Evolutionary conservation across 192 early-diverging fungal species (phyloP), one percentile per base, ranked within the genome.

Genomic region (Linnemannia hyalina): DNA sequence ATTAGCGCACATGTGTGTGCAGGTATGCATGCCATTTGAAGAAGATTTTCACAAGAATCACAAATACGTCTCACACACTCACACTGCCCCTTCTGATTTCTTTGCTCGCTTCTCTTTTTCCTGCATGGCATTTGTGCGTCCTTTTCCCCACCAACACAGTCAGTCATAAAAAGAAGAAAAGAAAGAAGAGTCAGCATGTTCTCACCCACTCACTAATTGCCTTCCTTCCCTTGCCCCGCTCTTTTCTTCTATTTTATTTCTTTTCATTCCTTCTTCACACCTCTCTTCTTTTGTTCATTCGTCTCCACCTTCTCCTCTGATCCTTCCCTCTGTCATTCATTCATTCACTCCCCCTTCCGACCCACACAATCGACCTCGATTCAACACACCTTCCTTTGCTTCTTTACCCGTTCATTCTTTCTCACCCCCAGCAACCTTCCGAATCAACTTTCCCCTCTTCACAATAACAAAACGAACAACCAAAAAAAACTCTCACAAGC

Each of bases 311-410:
- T 57, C 46, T 15, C 4, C 23, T 32, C 35, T 26, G 46, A 20
- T 36, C 44, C 36, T 73, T 80, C 57, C 73, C 49, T 46, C 72
- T 36, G 46, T 68, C 72, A 42, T 29, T 68, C 57, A 74, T 70
- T 60, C 29, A 52, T 35, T 54, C 71, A 46, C 7, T 11, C 16
- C 15, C 22, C n/a, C 42, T n/a, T 47, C 7, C 40, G 23, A 4
- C 36, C 71, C 38, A 41, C 40, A 40, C 16, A 20, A 20, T 44
- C 6, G 38, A 29, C 71, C 32, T 36, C 41, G 29, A 15, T 79
- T 65, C 68, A 22, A 35, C 49, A 22, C 26, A 2, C 40, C 40
- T 26, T 22, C 11, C 9, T 4, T 4, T 68, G 16, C 47, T 49
- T 49, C 46, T 1, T 38, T 23, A 13, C n/a, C 22, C 8, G 6